These are phyloP conservation scores for Xylaria acuta DNA, from an alignment of 495 filamentous ascomycete species.

Conservation along the genomic window DNA sequence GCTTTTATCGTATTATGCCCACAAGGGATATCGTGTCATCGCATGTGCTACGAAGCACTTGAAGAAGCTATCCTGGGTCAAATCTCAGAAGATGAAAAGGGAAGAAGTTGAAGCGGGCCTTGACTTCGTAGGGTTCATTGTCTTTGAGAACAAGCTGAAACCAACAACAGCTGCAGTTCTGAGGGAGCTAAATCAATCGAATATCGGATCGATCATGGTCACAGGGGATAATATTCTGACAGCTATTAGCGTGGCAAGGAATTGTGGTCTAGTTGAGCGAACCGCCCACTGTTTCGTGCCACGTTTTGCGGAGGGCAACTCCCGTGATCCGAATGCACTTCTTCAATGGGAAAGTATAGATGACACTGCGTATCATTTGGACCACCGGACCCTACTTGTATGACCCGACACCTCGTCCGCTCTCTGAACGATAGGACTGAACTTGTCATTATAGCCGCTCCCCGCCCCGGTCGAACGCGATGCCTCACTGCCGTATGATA, in stretches of 20 bases:
- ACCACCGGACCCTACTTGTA: slow-evolving; percentile 77
- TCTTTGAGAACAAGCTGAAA: slow-evolving; percentile 99
- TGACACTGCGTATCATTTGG: slow-evolving; percentile 74
- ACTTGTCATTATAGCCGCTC: slow-evolving; percentile 61
- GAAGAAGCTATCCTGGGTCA: slow-evolving; percentile 86
- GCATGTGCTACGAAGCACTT: slow-evolving; percentile 91
- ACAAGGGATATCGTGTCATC: slow-evolving; percentile 96
- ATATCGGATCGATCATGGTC: slow-evolving; percentile 93
- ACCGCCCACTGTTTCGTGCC: slow-evolving; percentile 90
- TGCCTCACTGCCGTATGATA: slow-evolving; percentile 83
- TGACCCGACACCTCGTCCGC: neutral
- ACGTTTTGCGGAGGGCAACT: slow-evolving; percentile 78
- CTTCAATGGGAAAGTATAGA: slow-evolving; percentile 93
- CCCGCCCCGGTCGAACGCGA: slow-evolving; percentile 72
- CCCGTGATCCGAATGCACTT: slow-evolving; percentile 68
- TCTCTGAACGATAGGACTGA: slow-evolving; percentile 34
- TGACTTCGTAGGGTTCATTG: slow-evolving; percentile 91
- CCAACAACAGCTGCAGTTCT: slow-evolving; percentile 78
- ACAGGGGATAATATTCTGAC: slow-evolving; percentile 99
- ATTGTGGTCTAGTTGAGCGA: slow-evolving; percentile 83
- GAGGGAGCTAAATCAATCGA: slow-evolving; percentile 80
- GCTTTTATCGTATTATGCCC: slow-evolving; percentile 85
- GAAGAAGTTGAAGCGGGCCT: slow-evolving; percentile 81
- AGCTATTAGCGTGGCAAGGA: slow-evolving; percentile 92
- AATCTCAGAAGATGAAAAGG: slow-evolving; percentile 90